A percentile compares a stretch with the other conserved stretches of the same genome.
Conservation (phyloP, 352 stramenopile species). For the Phytopythium oedochilum region DNA sequence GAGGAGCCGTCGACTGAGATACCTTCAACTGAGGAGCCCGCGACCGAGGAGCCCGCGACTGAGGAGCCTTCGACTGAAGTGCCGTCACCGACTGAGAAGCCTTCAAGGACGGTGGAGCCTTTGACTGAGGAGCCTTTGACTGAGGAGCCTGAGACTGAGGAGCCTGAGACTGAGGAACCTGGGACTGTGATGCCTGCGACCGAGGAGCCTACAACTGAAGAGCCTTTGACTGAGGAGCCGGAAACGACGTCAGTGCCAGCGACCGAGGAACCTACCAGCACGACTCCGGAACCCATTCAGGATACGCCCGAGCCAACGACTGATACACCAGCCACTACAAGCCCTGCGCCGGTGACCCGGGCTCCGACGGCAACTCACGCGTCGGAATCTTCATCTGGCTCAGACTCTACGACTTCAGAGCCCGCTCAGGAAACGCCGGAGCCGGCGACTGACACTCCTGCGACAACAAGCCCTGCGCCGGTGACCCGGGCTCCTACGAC, state of each 20-base stretch:
- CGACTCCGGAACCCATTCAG: slow-evolving; percentile 1
- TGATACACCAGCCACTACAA: neutral
- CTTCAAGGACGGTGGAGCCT: neutral
- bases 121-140: neutral
- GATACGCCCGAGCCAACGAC: slow-evolving; percentile 8
- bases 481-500: neutral
- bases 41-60: neutral
- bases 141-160: neutral
- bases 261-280: neutral
- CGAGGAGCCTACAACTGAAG: neutral
- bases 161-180: neutral
- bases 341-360: neutral
- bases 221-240: neutral
- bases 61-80: neutral
- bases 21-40: neutral
- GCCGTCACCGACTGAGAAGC: neutral
- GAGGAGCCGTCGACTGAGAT: neutral
- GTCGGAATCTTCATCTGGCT: too few species aligned
- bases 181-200: neutral
- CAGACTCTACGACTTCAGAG: too few species aligned
- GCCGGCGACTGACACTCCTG: neutral
- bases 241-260: neutral
- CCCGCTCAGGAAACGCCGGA: neutral
- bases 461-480: slow-evolving; percentile 18
- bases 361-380: too few species aligned